These are phyloP conservation scores for Saksenaea vasiformis DNA, from an alignment of 371 early-diverging fungal species.

Conservation along the genomic window DNA sequence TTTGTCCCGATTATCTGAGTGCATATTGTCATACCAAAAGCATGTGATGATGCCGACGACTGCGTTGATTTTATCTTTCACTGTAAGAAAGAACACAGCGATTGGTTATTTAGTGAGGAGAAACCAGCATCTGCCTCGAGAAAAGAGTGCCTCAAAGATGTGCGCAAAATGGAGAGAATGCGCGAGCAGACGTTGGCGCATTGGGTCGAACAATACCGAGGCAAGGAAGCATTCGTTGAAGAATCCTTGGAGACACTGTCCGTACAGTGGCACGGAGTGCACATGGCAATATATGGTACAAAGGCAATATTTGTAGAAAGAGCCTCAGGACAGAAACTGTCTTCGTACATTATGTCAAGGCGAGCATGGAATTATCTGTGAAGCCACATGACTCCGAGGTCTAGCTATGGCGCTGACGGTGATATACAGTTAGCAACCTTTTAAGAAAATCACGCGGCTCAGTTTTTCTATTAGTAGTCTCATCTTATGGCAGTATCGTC, in stretches of 20 bases:
- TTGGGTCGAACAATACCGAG: not conserved
- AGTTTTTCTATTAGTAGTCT: too few species aligned
- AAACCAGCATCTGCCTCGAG: not conserved
- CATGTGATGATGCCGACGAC: not conserved
- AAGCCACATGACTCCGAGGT: not conserved
- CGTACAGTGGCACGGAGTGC: not conserved
- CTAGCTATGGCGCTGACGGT: not conserved
- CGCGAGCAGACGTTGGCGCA: not conserved
- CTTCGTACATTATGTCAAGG: not conserved
- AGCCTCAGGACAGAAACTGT: not conserved
- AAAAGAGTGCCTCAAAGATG: not conserved
- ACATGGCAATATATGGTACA: not conserved
- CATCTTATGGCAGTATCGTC: too few species aligned
- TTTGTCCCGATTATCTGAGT: too few species aligned
- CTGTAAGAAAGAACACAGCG: not conserved
- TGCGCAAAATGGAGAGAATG: not conserved
- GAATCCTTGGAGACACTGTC: not conserved
- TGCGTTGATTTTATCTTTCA: not conserved
- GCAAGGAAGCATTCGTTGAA: not conserved
- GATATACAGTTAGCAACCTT: too few species aligned
- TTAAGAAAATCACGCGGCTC: too few species aligned
- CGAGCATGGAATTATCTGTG: not conserved
- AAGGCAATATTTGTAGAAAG: constrained; percentile 1
- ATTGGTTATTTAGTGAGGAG: not conserved
- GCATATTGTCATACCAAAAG: not conserved